These are phyloP conservation scores for Phytophthora kernoviae DNA, from an alignment of 352 stramenopile genomes.

Conservation along the genomic window DNA sequence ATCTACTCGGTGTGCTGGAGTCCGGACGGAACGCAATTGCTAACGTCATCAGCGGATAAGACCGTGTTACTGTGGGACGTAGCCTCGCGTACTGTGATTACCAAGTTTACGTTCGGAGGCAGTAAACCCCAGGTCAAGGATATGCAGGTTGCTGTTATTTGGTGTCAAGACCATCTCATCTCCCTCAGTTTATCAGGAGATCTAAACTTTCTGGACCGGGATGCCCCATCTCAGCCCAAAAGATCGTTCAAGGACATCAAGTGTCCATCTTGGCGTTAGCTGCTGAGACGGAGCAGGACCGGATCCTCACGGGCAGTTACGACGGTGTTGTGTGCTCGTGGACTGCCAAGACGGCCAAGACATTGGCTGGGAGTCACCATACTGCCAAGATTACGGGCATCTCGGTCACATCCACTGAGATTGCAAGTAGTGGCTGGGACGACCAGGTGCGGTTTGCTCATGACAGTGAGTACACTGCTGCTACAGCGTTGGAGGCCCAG, in stretches of 20 bases:
- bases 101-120: slow-evolving; percentile 80
- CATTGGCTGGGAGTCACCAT: slow-evolving; percentile 50
- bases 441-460: slow-evolving; percentile 85
- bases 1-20: slow-evolving; percentile 97
- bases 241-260: slow-evolving; percentile 90
- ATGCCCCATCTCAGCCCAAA: slow-evolving; percentile 72
- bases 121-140: slow-evolving; percentile 74
- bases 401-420: slow-evolving; percentile 53
- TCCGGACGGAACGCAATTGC: slow-evolving; percentile 87
- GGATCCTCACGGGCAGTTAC: slow-evolving; percentile 94
- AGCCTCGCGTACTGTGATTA: slow-evolving; percentile 66
- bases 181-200: slow-evolving; percentile 87
- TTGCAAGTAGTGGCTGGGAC: slow-evolving; percentile 92
- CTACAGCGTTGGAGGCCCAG: slow-evolving; percentile 68
- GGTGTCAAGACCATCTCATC: slow-evolving; percentile 78
- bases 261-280: slow-evolving; percentile 91
- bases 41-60: slow-evolving; percentile 97
- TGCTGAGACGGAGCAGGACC: slow-evolving; percentile 65
- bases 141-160: slow-evolving; percentile 81
- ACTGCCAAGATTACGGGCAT: slow-evolving; percentile 87
- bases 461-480: slow-evolving; percentile 61
- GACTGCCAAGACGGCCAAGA: slow-evolving; percentile 64
- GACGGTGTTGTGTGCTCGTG: slow-evolving; percentile 94
- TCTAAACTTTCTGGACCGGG: slow-evolving; percentile 79
- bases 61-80: slow-evolving; percentile 94